A percentile compares a stretch with the other conserved stretches of the same genome.
Evolutionary conservation across 805 yeast genomes (phyloP).

Genomic region (Metschnikowia cerradonensis): DNA sequence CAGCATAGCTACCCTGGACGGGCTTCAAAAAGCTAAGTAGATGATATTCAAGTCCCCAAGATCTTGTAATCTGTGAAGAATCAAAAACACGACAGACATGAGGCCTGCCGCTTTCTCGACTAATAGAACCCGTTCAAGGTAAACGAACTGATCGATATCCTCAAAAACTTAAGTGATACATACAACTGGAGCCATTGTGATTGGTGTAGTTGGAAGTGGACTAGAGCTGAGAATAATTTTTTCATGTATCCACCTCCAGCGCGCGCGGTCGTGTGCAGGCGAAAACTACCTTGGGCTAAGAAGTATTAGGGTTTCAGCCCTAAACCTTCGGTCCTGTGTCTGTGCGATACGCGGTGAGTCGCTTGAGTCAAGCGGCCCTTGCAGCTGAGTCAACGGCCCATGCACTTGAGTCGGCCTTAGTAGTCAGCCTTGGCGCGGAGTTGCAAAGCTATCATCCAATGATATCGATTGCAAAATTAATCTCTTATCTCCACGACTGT

Average conservation of each 20-base stretch:
- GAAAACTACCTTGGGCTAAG: neutral
- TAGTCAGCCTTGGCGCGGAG: neutral
- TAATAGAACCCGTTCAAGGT: constrained; percentile 31
- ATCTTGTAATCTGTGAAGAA: neutral
- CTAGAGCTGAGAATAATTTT: neutral
- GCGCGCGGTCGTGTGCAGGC: constrained; percentile 7
- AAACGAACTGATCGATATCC: constrained; percentile 30
- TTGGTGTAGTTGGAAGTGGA: constrained; percentile 7
- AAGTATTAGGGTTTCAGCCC: constrained; percentile 11
- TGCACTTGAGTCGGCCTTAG: neutral
- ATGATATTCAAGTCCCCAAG: constrained; percentile 1
- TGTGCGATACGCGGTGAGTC: neutral
- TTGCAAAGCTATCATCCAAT: neutral
- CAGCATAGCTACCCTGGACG: constrained; percentile 49
- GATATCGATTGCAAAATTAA: neutral
- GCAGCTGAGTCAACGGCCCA: constrained; percentile 3
- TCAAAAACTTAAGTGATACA: constrained; percentile 39
- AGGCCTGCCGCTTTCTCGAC: neutral
- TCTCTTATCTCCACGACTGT: neutral
- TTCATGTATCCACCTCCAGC: neutral
- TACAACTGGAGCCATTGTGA: constrained; percentile 89
- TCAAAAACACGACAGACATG: constrained; percentile 1
- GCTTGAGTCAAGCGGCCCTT: neutral
- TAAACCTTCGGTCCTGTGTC: neutral
- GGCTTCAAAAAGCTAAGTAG: constrained; percentile 25